Conservation (phyloP, 169 alveolate species). For the Eimeria brunetti region DNA sequence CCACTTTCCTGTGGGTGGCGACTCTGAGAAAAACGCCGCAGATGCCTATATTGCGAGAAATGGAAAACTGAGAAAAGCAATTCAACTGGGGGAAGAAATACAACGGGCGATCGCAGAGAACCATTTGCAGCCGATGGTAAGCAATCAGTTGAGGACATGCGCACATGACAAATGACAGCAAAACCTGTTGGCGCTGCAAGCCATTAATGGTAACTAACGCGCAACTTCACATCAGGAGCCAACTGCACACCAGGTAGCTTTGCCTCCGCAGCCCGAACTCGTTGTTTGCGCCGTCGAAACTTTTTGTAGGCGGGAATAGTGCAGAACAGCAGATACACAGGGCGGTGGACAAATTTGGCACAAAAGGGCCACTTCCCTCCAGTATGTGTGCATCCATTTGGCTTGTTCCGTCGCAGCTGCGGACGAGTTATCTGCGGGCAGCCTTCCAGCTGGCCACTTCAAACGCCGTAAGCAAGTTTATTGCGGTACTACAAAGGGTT, state of each 20-base stretch:
- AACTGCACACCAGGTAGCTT: not conserved
- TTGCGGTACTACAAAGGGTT: not conserved
- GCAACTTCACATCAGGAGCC: not conserved
- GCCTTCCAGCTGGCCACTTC: constrained; percentile 87
- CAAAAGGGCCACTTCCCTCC: not conserved
- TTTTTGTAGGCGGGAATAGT: not conserved
- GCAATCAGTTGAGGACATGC: not conserved
- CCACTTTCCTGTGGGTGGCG: not conserved
- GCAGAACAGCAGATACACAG: not conserved
- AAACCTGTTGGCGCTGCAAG: not conserved
- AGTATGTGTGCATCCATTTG: not conserved
- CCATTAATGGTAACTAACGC: not conserved
- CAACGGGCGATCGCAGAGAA: constrained; percentile 82
- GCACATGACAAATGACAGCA: not conserved
- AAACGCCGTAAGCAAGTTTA: constrained; percentile 48
- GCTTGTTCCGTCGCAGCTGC: constrained; percentile 68
- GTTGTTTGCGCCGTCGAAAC: not conserved
- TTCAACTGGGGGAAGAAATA: constrained; percentile 84
- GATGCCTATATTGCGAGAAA: constrained; percentile 38
- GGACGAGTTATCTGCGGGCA: constrained; percentile 88
- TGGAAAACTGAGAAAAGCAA: constrained; percentile 43
- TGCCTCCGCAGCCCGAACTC: not conserved
- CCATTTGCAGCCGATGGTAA: constrained; percentile 85
- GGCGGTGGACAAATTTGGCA: not conserved
- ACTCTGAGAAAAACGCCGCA: constrained; percentile 8